Percentiles rank a stretch among this genome's conserved stretches.
Evolutionary conservation across 139 green algal genomes (phyloP).

Genomic region (Coelastrella sp.): DNA sequence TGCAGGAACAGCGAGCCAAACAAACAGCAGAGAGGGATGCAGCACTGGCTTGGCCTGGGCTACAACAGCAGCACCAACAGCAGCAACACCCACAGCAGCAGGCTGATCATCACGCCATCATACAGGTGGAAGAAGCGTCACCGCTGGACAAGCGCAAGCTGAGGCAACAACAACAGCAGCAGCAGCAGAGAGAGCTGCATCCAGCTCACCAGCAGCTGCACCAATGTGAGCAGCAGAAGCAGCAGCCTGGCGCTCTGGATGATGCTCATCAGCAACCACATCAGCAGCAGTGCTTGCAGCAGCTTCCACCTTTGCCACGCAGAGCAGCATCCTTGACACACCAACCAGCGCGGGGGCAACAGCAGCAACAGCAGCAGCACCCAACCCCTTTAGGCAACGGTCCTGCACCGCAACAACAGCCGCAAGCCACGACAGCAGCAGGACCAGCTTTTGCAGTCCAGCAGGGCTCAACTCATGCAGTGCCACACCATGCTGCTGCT

Average conservation of each 20-base stretch:
- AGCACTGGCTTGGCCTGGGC: not conserved
- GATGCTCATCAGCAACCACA: not conserved
- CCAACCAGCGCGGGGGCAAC: not conserved
- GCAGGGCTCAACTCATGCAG: not conserved
- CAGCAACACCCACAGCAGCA: constrained; percentile 22
- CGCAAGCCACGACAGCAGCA: no score
- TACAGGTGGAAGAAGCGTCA: not conserved
- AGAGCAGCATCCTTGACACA: not conserved
- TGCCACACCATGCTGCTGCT: not conserved
- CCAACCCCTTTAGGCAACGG: no score
- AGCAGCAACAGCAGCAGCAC: constrained; percentile 7
- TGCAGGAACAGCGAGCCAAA: constrained; percentile 30
- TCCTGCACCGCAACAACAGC: no score
- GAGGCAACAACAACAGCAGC: constrained; percentile 6
- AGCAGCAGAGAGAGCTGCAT: not conserved
- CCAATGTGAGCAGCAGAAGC: not conserved
- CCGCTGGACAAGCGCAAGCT: not conserved
- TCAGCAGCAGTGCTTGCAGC: not conserved
- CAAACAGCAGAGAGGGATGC: not conserved
- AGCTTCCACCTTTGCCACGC: not conserved
- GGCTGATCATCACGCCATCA: not conserved
- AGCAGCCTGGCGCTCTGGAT: not conserved
- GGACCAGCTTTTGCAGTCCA: no score
- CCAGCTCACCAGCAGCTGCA: not conserved
- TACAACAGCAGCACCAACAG: not conserved